phyloP scores from a whole-genome alignment of 2,329 filamentous ascomycete genomes.

The Sclerotinia minor region DNA sequence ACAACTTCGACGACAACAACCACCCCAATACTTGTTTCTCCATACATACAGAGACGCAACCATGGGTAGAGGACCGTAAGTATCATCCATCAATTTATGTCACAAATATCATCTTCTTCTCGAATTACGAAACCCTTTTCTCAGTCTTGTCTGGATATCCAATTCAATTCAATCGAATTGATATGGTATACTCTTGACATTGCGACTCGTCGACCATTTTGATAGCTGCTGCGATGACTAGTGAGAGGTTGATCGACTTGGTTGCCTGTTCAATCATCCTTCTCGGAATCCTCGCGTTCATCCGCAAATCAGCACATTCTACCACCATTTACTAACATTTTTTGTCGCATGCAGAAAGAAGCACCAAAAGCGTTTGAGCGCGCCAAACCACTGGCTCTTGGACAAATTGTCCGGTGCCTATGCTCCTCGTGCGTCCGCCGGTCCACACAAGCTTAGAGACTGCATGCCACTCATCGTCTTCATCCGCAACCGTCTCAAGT shows the following conservation, averaged over 20 bases:
- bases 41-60: constrained; percentile 36
- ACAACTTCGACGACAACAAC: constrained; percentile 26
- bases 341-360: constrained; percentile 70
- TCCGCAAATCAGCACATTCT: not conserved
- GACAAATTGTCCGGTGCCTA: constrained; percentile 98
- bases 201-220: not conserved
- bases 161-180: not conserved
- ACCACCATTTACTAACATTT: constrained; percentile 18
- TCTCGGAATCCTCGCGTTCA: not conserved
- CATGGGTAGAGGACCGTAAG: constrained; percentile 53
- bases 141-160: not conserved
- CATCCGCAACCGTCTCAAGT: constrained; percentile 96
- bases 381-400: constrained; percentile 98
- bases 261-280: not conserved
- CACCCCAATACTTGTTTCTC: constrained; percentile 22
- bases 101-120: not conserved
- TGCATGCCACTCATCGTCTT: constrained; percentile 99
- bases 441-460: constrained; percentile 99
- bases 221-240: not conserved
- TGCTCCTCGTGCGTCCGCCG: constrained; percentile 68
- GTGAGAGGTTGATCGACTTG: not conserved
- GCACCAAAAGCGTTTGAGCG: constrained; percentile 99
- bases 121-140: not conserved
- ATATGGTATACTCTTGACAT: not conserved
- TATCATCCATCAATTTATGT: constrained; percentile 16